Conservation (phyloP, 2,329 filamentous ascomycete genomes). For the Aspergillus terreus region DNA sequence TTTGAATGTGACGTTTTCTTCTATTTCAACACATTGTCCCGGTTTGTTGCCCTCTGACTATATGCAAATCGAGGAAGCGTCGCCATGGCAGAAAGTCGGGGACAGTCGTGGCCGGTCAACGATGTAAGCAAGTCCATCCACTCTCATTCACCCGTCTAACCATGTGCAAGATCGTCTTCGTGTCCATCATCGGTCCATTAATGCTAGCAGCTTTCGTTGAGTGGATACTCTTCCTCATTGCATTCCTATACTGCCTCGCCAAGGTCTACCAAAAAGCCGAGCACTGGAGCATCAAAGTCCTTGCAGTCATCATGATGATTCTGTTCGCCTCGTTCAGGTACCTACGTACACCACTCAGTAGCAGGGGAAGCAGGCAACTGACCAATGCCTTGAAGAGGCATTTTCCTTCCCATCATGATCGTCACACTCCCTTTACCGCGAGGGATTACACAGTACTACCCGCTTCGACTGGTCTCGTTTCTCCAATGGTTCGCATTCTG, state of each 20-base stretch:
- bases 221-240: slow-evolving; percentile 93
- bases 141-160: neutral
- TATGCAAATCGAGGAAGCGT: neutral
- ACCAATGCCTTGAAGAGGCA: slow-evolving; percentile 52
- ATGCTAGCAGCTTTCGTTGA: slow-evolving; percentile 84
- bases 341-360: slow-evolving; percentile 15
- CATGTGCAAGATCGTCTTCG: slow-evolving; percentile 70
- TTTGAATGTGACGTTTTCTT: no score
- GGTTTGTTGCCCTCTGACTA: no score
- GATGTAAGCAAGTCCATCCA: slow-evolving; percentile 30
- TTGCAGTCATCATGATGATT: slow-evolving; percentile 72
- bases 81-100: neutral
- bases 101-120: slow-evolving; percentile 29
- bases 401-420: slow-evolving; percentile 91
- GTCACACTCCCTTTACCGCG: slow-evolving; percentile 82
- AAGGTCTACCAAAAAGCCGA: slow-evolving; percentile 90
- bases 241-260: slow-evolving; percentile 84
- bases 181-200: slow-evolving; percentile 72
- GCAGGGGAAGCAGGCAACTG: neutral
- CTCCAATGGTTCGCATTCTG: slow-evolving; percentile 97
- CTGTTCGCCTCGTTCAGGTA: slow-evolving; percentile 75
- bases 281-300: slow-evolving; percentile 73
- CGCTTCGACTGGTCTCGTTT: slow-evolving; percentile 61
- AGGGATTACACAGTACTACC: slow-evolving; percentile 70
- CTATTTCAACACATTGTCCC: no score